Base-by-base conservation (phyloP, 331 rosid species). In the Pyrus hybrid region DNA sequence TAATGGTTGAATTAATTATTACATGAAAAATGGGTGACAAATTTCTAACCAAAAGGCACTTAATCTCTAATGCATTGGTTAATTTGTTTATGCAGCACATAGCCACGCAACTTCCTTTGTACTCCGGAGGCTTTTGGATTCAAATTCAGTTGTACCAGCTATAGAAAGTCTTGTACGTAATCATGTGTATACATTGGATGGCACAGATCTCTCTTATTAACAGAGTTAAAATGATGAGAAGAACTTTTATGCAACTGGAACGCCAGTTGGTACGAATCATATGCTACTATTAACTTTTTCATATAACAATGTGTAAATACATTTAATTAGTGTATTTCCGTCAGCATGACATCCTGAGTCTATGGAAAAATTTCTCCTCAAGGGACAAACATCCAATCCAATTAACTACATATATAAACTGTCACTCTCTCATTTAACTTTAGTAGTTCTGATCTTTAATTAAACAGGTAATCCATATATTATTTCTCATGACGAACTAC, bases 391-490 rank as follows among this genome's bases (percentile, higher is more conserved):
- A 51, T 51, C 57, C 7, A 2, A 51, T 51, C 9, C 7, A 2
- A 51, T 51, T 51, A 51, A 16, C 25, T 33, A 14, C 33, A 71
- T 21, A 4, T 18, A 29, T 18, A 64, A 21, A 30, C 22, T 64
- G 68, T 64, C 45, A 14, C n/a, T 70, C 56, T 32, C 65, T 57
- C 61, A n/a, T 63, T 8, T 43, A 87, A 75, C 81, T 23, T 65
- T 80, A 18, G 28, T 20, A 62, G 35, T 72, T 29, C 12, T 63
- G 28, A 71, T 84, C 57, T 72, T 61, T 74, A 81, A 71, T 28
- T 77, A 74, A 60, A 53, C 23, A 6, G 57, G 57, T 51, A 51
- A 17, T 51, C 21, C 57, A 51, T 51, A 51, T 49, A 49, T 6
- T 49, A 49, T 6, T 17, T 16, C 21, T 51, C 56, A 17, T 51